Base-by-base conservation (phyloP, 495 filamentous ascomycete genomes). In the Tuber borchii region DNA sequence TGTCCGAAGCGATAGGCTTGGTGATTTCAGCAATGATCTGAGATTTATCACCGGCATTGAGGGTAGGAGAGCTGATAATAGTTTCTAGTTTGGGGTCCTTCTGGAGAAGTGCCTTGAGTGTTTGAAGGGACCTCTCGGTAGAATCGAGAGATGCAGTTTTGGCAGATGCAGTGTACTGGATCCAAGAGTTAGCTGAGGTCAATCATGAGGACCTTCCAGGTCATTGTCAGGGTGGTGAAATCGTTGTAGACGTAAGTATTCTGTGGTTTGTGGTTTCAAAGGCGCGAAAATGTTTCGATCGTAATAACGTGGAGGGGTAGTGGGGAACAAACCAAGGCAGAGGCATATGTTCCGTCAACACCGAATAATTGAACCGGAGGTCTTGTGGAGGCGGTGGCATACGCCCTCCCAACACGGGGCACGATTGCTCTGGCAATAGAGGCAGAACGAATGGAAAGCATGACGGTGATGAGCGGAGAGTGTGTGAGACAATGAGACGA, bases 341-440 rank as follows among this genome's bases (percentile, higher is more conserved):
- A 93, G 83, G 95, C 96, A 87, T 99, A 99, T 83, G 95, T 98
- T 82, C 95, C 95, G 85, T 97, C 95, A 86, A 99, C 87, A 77
- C 95, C 95, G 86, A 92, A 99, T 78, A 99, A 88, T 74, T 94
- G 89, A 83, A 97, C 88, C 73, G 95, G 95, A 77, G 94, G 90
- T 87, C 92, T 94, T 70, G 90, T 88, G 83, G 90, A 88, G 77
- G 93, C 87, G 74, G 88, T 86, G 85, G 95, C 94, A 86, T 93
- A 98, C 84, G 87, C 87, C 81, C 93, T 89, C 75, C 85, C 83
- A 80, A 85, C 84, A 73, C 86, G 79, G 78, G 86, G 83, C 78
- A 85, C 84, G 76, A 85, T 83, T 83, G 84, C 85, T 73, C 78
- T 79, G 16, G 77, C 73, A 16, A 79, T 61, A 82, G 85, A 84